Evolutionary conservation across 495 filamentous ascomycete species (phyloP).

Genomic region (Penicillium nucicola): DNA sequence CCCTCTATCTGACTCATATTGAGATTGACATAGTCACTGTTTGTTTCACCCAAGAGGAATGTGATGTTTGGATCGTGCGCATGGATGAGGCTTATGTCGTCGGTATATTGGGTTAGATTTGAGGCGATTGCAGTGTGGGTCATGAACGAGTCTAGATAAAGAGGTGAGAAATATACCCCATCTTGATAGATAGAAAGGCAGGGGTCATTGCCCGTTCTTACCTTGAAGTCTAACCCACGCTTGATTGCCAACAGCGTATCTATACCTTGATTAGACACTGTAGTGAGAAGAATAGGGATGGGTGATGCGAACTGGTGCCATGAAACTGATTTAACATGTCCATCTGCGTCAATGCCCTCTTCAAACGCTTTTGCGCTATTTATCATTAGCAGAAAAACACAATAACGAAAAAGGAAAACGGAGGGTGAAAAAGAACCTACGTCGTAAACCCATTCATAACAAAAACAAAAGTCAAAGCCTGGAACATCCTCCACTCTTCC

Average conservation of each 20-base stretch:
- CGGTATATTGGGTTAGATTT: conserved; percentile 14
- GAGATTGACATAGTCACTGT: conserved; percentile 16
- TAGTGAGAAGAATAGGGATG: neutral
- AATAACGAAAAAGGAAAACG: neutral
- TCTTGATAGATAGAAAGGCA: no score
- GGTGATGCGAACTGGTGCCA: conserved; percentile 10
- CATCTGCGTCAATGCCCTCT: conserved; percentile 8
- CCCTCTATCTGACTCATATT: conserved; percentile 15
- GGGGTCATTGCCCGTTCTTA: neutral
- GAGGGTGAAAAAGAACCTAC: conserved; percentile 1
- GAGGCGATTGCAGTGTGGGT: conserved; percentile 10
- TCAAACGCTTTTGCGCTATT: conserved; percentile 7
- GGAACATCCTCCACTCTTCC: conserved; percentile 12
- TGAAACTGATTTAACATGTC: conserved; percentile 15
- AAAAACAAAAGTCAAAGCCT: conserved; percentile 17
- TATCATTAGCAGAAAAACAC: neutral
- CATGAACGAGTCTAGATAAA: conserved; percentile 12
- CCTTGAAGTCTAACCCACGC: conserved; percentile 14
- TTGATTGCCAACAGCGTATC: conserved; percentile 13
- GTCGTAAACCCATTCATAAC: conserved; percentile 1
- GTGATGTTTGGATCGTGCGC: conserved; percentile 4
- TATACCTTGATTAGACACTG: neutral
- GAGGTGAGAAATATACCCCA: neutral
- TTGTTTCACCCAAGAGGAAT: conserved; percentile 16
- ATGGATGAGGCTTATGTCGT: conserved; percentile 6